A percentile compares a stretch with the other conserved stretches of the same genome.
phyloP scores from a whole-genome alignment of 805 yeast genomes.

The Cyberlindnera sargentensis region DNA sequence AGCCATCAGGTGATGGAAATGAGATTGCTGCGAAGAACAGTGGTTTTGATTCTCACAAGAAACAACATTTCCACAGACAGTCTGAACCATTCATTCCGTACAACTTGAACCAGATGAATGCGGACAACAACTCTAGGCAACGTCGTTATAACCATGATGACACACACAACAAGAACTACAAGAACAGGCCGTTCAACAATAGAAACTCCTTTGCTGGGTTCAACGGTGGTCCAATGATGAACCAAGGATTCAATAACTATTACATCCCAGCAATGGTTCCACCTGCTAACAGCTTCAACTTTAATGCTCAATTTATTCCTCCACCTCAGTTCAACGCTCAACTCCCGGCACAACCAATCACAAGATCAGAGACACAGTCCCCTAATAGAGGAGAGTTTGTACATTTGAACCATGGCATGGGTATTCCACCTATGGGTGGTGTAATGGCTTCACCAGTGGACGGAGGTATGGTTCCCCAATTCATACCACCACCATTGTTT shows the following conservation, averaged over 20 bases:
- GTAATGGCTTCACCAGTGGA: neutral
- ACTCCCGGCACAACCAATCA: neutral
- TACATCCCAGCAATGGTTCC: constrained; percentile 7
- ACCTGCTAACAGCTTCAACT: neutral
- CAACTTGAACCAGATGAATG: neutral
- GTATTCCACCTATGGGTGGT: neutral
- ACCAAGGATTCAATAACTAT: constrained; percentile 5
- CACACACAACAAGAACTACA: constrained; percentile 3
- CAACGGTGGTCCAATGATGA: constrained; percentile 7
- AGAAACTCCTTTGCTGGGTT: constrained; percentile 19
- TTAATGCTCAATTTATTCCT: constrained; percentile 6
- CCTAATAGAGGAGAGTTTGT: constrained; percentile 11
- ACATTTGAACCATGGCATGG: constrained; percentile 2
- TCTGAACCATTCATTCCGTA: constrained; percentile 13
- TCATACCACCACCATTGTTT: constrained; percentile 6
- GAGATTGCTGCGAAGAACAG: no score
- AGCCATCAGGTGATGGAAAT: no score
- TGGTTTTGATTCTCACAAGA: no score
- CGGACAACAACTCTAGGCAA: neutral
- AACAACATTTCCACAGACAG: constrained; percentile 10
- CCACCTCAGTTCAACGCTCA: constrained; percentile 5
- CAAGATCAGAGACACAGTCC: constrained; percentile 18
- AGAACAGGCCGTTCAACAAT: constrained; percentile 6
- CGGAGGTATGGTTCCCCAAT: constrained; percentile 1
- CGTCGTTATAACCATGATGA: constrained; percentile 2